phyloP scores from a whole-genome alignment of 768 basidiomycete species.

The Lactifluus pinguis region DNA sequence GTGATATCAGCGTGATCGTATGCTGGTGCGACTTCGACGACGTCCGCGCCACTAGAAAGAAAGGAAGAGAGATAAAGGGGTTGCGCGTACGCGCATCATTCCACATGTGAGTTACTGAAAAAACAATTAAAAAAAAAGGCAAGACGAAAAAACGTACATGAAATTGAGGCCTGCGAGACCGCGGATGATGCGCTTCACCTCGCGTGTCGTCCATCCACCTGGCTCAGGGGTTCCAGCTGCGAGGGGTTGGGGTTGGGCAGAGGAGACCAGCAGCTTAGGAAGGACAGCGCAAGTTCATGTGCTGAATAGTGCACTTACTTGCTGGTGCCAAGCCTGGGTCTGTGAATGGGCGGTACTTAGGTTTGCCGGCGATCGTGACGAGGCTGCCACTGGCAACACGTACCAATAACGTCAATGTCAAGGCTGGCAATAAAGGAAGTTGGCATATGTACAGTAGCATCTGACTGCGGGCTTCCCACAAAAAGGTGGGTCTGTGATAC shows the following conservation, averaged over 20 bases:
- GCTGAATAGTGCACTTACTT: slow-evolving; percentile 3
- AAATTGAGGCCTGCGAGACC: slow-evolving; percentile 74
- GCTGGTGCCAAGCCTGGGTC: slow-evolving; percentile 77
- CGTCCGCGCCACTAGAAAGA: slow-evolving; percentile 48
- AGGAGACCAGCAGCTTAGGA: not conserved
- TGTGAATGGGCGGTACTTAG: slow-evolving; percentile 20
- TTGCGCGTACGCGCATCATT: not conserved
- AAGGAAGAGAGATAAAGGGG: not conserved
- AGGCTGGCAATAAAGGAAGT: slow-evolving; percentile 32
- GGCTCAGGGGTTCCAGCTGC: slow-evolving; percentile 77
- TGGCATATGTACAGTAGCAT: too few species aligned
- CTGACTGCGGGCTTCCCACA: too few species aligned
- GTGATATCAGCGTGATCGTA: slow-evolving; percentile 70
- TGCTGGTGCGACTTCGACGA: slow-evolving; percentile 67
- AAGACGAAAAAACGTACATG: slow-evolving; percentile 40
- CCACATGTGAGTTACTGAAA: too few species aligned
- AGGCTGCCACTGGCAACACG: slow-evolving; percentile 9
- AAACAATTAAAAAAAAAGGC: not conserved
- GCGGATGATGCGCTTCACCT: slow-evolving; percentile 71
- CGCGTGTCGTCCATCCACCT: slow-evolving; percentile 79
- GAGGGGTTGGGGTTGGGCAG: not conserved
- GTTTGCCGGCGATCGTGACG: not conserved
- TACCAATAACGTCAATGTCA: slow-evolving; percentile 78
- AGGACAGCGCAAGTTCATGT: not conserved
- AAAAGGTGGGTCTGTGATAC: not conserved